Conservation (phyloP, 176 grass and related monocot species). For the Aegilops longissima region DNA sequence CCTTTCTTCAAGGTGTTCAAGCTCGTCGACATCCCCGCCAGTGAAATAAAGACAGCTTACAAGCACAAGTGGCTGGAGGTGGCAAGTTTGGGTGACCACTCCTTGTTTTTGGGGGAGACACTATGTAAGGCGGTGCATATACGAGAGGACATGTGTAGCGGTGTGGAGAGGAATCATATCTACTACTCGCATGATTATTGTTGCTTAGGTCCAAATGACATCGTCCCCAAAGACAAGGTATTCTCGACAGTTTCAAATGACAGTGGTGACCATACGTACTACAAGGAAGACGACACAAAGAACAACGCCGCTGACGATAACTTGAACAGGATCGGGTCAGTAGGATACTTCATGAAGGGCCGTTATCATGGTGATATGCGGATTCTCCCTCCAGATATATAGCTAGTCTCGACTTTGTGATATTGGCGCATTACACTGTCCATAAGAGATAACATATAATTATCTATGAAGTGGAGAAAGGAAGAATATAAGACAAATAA, state of each 20-base stretch:
- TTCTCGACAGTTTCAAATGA: no score
- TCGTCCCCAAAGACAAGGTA: no score
- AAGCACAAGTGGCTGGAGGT: neutral
- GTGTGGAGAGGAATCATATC: neutral
- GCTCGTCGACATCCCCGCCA: neutral
- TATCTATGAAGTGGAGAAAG: no score
- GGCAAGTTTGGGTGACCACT: neutral
- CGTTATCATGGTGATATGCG: neutral
- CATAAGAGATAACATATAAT: no score
- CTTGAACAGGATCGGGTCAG: neutral
- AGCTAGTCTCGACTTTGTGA: neutral
- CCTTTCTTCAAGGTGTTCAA: neutral
- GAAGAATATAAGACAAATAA: no score
- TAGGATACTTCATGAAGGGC: neutral
- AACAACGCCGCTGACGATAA: neutral
- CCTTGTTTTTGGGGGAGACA: neutral
- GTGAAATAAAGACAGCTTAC: neutral
- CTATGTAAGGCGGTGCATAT: neutral
- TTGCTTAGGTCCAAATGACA: no score
- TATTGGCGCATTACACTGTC: no score
- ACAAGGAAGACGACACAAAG: neutral
- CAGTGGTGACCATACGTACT: neutral
- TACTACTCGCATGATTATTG: neutral
- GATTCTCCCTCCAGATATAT: neutral
- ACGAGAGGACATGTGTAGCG: neutral